Percentiles rank a stretch among this genome's conserved stretches.
These are phyloP conservation scores for Apophysomyces trapeziformis DNA, from an alignment of 371 early-diverging fungal genomes.

Conservation along the genomic window DNA sequence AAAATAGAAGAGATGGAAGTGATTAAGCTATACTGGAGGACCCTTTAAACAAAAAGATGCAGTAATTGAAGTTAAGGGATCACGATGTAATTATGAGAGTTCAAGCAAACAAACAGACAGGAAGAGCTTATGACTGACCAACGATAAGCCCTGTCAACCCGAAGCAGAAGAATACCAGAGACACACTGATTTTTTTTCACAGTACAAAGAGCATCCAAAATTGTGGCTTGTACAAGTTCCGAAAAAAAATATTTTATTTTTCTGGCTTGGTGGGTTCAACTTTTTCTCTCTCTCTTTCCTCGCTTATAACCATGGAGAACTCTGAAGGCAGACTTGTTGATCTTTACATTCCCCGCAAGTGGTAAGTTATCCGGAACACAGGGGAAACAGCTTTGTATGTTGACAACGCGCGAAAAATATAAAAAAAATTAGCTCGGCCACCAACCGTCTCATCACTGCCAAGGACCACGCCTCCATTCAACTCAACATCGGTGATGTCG, in stretches of 20 bases:
- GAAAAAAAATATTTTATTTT: constrained; percentile 6
- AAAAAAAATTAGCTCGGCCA: constrained; percentile 44
- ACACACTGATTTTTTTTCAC: no score
- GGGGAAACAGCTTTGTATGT: neutral
- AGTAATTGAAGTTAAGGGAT: no score
- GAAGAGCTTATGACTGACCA: neutral
- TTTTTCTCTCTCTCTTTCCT: neutral
- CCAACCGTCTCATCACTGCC: constrained; percentile 58
- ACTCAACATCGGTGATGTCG: constrained; percentile 96
- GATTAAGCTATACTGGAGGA: no score
- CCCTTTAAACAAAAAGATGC: no score
- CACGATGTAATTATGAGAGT: no score
- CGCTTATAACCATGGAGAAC: constrained; percentile 60
- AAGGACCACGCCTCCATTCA: constrained; percentile 99
- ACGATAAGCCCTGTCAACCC: neutral
- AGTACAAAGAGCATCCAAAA: neutral
- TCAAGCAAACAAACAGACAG: neutral
- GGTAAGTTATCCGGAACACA: constrained; percentile 56
- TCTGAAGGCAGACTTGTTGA: constrained; percentile 81
- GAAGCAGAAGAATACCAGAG: no score
- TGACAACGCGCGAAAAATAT: neutral
- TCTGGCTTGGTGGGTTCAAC: neutral
- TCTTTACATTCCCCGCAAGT: constrained; percentile 96
- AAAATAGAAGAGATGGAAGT: no score
- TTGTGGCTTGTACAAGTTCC: constrained; percentile 2